Conservation (phyloP, 179 eudicot species). For the Drosera spatulata region DNA sequence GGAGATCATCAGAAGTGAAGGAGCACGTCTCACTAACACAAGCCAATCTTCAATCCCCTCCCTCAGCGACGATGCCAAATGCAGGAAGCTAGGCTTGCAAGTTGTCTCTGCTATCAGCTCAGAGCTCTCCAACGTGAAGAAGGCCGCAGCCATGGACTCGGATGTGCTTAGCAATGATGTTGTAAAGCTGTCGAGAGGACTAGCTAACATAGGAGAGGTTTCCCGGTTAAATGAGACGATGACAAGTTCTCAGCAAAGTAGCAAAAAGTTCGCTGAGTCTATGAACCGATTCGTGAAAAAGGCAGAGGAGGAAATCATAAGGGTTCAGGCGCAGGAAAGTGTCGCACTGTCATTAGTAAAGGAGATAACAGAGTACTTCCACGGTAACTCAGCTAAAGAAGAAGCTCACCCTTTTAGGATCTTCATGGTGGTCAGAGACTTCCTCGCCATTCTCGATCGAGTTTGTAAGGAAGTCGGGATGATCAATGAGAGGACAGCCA, state of each 20-base stretch:
- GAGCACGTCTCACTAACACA: conserved; percentile 48
- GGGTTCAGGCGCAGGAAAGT: conserved; percentile 79
- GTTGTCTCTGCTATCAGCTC: conserved; percentile 68
- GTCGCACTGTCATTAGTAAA: conserved; percentile 93
- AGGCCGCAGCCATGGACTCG: conserved; percentile 94
- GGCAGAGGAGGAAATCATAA: conserved; percentile 70
- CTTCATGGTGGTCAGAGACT: conserved; percentile 89
- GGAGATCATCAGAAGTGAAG: conserved; percentile 74
- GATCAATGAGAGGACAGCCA: conserved; percentile 57
- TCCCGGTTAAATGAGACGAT: conserved; percentile 28
- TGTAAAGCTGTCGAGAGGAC: conserved; percentile 53
- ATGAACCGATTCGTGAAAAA: conserved; percentile 51
- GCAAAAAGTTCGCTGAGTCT: conserved; percentile 45
- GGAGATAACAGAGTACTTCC: conserved; percentile 95
- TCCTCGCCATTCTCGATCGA: conserved; percentile 57
- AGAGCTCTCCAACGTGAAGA: conserved; percentile 81
- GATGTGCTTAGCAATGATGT: conserved; percentile 65
- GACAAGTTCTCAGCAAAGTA: conserved; percentile 17
- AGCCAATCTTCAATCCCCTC: conserved; percentile 17
- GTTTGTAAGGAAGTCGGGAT: conserved; percentile 91
- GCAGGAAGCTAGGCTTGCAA: conserved; percentile 75
- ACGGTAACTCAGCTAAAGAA: conserved; percentile 92
- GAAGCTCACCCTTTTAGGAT: conserved; percentile 97
- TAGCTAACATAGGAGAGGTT: conserved; percentile 47
- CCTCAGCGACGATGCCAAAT: conserved; percentile 50